Evolutionary conservation across 495 filamentous ascomycete species (phyloP).

Genomic region (Aspergillus olivimuriae): DNA sequence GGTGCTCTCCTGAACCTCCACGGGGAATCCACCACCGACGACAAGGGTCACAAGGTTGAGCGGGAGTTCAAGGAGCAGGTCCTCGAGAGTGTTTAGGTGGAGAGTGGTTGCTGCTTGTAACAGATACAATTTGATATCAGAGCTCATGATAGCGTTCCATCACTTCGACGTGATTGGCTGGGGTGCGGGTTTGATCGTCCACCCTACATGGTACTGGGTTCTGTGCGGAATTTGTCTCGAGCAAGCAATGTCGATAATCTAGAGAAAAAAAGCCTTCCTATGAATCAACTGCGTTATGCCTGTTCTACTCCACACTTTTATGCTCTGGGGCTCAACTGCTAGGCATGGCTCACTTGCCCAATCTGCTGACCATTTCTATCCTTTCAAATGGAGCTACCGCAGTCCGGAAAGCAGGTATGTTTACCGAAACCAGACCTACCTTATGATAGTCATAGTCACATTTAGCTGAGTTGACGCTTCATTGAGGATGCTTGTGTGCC

Average conservation of each 20-base stretch:
- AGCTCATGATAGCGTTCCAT: slow-evolving; percentile 16
- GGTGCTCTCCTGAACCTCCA: slow-evolving; percentile 90
- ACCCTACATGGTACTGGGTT: neutral
- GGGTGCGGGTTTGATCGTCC: neutral
- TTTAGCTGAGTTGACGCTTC: no score
- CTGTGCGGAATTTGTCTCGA: neutral
- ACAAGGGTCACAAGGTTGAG: slow-evolving; percentile 97
- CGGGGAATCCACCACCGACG: slow-evolving; percentile 94
- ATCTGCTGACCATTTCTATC: no score
- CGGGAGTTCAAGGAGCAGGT: slow-evolving; percentile 98
- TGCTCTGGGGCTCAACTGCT: no score
- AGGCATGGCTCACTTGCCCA: no score
- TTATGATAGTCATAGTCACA: no score
- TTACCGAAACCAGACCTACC: no score
- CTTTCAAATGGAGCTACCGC: no score
- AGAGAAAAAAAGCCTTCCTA: slow-evolving; percentile 2
- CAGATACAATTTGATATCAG: slow-evolving; percentile 14
- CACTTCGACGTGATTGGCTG: neutral
- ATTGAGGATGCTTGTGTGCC: no score
- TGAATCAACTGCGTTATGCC: slow-evolving; percentile 1
- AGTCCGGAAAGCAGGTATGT: no score
- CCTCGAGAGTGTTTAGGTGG: slow-evolving; percentile 78
- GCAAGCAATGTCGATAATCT: slow-evolving; percentile 1
- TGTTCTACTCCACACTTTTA: no score
- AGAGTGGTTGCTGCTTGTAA: slow-evolving; percentile 13